Percentiles rank a stretch among this genome's conserved stretches.
phyloP scores from a whole-genome alignment of 768 basidiomycete genomes.

The Porpolomopsis calyptriformis region DNA sequence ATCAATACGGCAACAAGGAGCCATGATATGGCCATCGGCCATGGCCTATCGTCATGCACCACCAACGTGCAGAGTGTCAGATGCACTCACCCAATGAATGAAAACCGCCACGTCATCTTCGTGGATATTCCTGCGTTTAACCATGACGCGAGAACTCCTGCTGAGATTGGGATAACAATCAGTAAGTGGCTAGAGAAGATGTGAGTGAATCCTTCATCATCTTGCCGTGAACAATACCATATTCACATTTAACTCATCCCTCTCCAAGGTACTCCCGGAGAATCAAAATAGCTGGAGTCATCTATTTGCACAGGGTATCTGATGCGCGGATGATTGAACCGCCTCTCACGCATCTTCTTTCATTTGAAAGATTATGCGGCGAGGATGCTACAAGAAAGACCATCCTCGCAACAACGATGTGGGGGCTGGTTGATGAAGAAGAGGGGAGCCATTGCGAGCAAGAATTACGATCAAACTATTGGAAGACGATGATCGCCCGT shows the following conservation, averaged over 20 bases:
- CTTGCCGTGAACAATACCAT: no score
- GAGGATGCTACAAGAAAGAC: slow-evolving; percentile 35
- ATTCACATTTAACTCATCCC: neutral
- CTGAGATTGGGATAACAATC: slow-evolving; percentile 10
- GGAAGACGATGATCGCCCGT: slow-evolving; percentile 7
- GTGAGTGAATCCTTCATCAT: slow-evolving; percentile 7
- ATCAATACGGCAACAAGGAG: slow-evolving; percentile 7
- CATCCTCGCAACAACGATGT: slow-evolving; percentile 40
- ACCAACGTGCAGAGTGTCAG: slow-evolving; percentile 1
- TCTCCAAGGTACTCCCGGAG: slow-evolving; percentile 18
- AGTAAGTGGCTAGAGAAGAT: slow-evolving; percentile 11
- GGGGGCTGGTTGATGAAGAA: slow-evolving; percentile 25
- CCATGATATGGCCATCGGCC: neutral
- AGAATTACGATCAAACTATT: slow-evolving; percentile 5
- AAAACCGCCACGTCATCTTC: slow-evolving; percentile 4
- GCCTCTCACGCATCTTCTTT: slow-evolving; percentile 35
- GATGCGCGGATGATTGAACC: slow-evolving; percentile 33
- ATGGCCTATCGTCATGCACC: slow-evolving; percentile 6
- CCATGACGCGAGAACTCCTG: slow-evolving; percentile 11
- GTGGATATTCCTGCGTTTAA: slow-evolving; percentile 19
- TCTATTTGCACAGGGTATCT: slow-evolving; percentile 22
- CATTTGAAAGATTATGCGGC: slow-evolving; percentile 41
- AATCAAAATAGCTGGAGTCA: slow-evolving; percentile 20
- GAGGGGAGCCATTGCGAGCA: slow-evolving; percentile 4
- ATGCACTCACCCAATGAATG: neutral